Evolutionary conservation across 2,329 filamentous ascomycete species (phyloP).

Genomic region (Dothideomycetes sp.): DNA sequence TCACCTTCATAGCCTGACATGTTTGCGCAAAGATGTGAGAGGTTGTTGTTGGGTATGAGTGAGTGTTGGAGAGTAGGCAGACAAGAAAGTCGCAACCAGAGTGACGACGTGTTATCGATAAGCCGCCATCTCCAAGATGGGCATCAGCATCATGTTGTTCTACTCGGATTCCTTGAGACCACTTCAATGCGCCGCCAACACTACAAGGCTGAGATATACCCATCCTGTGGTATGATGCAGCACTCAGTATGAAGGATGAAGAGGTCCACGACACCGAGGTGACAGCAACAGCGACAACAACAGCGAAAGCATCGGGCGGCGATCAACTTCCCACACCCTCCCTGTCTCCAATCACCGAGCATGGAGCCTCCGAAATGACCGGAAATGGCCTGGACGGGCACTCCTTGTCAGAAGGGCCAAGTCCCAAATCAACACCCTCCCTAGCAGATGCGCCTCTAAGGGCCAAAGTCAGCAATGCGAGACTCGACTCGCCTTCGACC

Average conservation of each 20-base stretch:
- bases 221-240: background rate
- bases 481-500: constrained; percentile 26
- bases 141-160: too few relatives aligned
- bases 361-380: constrained; percentile 12
- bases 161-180: too few relatives aligned
- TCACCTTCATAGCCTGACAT: constrained; percentile 42
- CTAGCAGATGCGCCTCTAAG: background rate
- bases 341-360: constrained; percentile 23
- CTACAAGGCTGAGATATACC: too few relatives aligned
- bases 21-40: constrained; percentile 1
- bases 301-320: constrained; percentile 2
- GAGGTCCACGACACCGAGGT: background rate
- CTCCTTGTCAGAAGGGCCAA: background rate
- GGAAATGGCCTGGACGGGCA: background rate
- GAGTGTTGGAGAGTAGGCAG: background rate
- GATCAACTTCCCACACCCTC: constrained; percentile 23
- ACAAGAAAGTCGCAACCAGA: too few relatives aligned
- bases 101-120: too few relatives aligned
- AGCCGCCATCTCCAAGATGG: too few relatives aligned
- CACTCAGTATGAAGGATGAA: constrained; percentile 1
- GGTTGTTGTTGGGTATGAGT: background rate
- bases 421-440: background rate
- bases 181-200: too few relatives aligned
- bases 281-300: background rate
- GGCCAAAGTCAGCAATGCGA: constrained; percentile 10